A percentile compares a stretch with the other conserved stretches of the same genome.
Evolutionary conservation across 2,329 filamentous ascomycete species (phyloP).

Genomic region (Colletotrichum tropicale): DNA sequence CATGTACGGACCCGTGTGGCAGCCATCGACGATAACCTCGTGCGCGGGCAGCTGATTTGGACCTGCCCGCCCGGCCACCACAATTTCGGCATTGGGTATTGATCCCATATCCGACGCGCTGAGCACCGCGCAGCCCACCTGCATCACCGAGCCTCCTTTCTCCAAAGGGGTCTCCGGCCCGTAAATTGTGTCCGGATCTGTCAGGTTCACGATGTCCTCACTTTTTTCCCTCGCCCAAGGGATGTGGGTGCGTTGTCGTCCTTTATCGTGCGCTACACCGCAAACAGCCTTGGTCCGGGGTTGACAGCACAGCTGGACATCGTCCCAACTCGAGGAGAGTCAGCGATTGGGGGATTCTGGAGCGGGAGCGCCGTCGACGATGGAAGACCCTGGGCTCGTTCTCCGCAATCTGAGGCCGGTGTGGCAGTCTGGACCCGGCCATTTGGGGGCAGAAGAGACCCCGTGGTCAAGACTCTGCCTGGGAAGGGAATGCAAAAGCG

Average conservation of each 20-base stretch:
- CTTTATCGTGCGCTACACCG: conserved; percentile 2
- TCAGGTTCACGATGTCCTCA: neutral
- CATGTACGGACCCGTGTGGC: neutral
- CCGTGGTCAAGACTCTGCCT: neutral
- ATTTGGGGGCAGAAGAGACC: neutral
- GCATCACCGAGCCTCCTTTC: neutral
- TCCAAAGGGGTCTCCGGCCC: neutral
- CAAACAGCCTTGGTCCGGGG: neutral
- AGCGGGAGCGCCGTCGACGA: neutral
- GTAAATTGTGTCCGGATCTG: neutral
- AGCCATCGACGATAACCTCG: conserved; percentile 8
- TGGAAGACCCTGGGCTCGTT: neutral
- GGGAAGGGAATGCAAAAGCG: conserved; percentile 11
- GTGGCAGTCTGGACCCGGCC: conserved; percentile 12
- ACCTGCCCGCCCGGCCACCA: neutral
- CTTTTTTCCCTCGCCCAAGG: neutral
- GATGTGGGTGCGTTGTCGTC: neutral
- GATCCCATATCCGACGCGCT: neutral
- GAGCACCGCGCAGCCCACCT: neutral
- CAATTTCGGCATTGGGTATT: neutral
- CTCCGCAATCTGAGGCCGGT: conserved; percentile 9
- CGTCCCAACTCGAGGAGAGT: neutral
- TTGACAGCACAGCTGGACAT: neutral
- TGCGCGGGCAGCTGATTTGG: neutral
- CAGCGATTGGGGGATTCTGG: neutral